These are phyloP conservation scores for Apiotrichum brassicae DNA, from an alignment of 1,284 basidiomycete genomes.

Conservation along the genomic window DNA sequence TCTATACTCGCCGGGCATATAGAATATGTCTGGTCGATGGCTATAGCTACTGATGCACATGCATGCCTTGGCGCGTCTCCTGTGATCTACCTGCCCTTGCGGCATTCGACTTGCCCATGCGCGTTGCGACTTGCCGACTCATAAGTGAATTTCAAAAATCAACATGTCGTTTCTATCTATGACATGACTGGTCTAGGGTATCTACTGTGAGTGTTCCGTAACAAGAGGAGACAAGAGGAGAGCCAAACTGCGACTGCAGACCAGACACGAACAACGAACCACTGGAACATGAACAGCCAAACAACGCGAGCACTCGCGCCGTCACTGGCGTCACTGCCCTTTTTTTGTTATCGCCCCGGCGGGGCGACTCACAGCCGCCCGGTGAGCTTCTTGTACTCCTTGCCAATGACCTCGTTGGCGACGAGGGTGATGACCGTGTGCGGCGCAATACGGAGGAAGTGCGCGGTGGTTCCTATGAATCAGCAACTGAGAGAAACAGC, in stretches of 20 bases:
- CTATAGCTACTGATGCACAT: constrained; percentile 11
- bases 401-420: constrained; percentile 74
- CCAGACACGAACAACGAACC: too few species aligned
- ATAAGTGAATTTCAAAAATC: too few species aligned
- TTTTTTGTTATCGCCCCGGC: neutral
- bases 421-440: constrained; percentile 83
- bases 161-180: too few species aligned
- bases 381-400: constrained; percentile 54
- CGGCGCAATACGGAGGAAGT: constrained; percentile 84
- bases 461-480: constrained; percentile 67
- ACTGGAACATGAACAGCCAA: too few species aligned
- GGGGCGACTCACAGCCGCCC: constrained; percentile 7
- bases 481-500: too few species aligned
- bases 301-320: too few species aligned
- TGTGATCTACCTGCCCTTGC: too few species aligned
- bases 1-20: neutral
- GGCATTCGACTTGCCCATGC: too few species aligned
- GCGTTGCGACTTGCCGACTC: too few species aligned
- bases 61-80: constrained; percentile 14
- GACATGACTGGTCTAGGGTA: neutral
- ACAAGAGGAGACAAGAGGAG: neutral
- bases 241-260: too few species aligned
- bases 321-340: too few species aligned
- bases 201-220: neutral
- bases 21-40: too few species aligned